Percentiles rank a stretch among this genome's conserved stretches.
Conservation (phyloP, 805 yeast genomes). For the Henningerozyma blattae region DNA sequence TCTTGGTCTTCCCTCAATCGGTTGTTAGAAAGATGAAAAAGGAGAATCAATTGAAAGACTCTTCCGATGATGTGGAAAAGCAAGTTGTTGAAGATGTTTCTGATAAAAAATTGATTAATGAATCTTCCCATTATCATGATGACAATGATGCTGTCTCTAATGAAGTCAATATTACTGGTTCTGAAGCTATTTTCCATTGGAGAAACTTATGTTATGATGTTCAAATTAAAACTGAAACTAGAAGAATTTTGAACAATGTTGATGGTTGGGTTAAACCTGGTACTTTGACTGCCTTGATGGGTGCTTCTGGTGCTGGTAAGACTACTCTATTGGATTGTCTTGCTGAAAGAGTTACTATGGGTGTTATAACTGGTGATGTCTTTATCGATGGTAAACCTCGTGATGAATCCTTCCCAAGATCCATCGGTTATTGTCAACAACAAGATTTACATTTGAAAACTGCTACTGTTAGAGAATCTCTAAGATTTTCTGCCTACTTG, state of each 20-base stretch:
- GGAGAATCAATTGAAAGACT: constrained; percentile 9
- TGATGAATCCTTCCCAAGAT: constrained; percentile 47
- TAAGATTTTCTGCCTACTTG: constrained; percentile 51
- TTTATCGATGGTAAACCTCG: constrained; percentile 51
- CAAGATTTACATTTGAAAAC: constrained; percentile 60
- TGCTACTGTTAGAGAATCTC: constrained; percentile 62
- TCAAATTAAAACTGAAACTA: constrained; percentile 44
- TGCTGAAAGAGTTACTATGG: constrained; percentile 58
- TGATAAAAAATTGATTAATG: constrained; percentile 17
- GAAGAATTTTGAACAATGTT: constrained; percentile 50
- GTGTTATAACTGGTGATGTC: constrained; percentile 59
- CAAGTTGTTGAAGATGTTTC: constrained; percentile 2
- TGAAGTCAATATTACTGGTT: constrained; percentile 21
- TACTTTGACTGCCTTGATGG: constrained; percentile 67
- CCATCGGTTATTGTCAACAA: constrained; percentile 67
- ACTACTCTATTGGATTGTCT: constrained; percentile 62
- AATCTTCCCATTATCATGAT: constrained; percentile 7
- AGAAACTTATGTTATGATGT: constrained; percentile 61
- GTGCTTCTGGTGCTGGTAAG: constrained; percentile 75
- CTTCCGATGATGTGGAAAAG: constrained; percentile 5
- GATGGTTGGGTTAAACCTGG: constrained; percentile 83
- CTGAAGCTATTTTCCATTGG: constrained; percentile 61
- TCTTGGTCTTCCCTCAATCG: constrained; percentile 39
- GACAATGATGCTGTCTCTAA: constrained; percentile 6
- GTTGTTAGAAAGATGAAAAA: constrained; percentile 36